phyloP scores from a whole-genome alignment of 805 yeast species.

The Debaryomyces tyrocola region DNA sequence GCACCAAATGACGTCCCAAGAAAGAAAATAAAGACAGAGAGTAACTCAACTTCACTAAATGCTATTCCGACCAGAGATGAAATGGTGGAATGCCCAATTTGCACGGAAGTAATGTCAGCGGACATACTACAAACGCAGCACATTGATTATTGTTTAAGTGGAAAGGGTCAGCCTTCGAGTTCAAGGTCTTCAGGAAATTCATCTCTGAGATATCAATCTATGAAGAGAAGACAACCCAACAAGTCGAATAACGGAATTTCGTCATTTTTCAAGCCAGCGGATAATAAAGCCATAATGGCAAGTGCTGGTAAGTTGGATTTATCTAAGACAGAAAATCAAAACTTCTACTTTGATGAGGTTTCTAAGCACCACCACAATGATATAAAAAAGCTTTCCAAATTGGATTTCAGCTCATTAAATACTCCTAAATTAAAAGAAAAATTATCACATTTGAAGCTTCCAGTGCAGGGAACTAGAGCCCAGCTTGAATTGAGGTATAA shows the following conservation, averaged over 20 bases:
- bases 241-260: conserved; percentile 20
- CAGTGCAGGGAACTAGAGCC: conserved; percentile 60
- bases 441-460: conserved; percentile 52
- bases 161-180: conserved; percentile 13
- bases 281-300: background rate
- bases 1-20: conserved; percentile 5
- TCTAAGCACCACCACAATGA: conserved; percentile 26
- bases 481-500: conserved; percentile 70
- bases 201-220: background rate
- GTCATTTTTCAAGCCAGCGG: conserved; percentile 27
- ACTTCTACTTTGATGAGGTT: conserved; percentile 32
- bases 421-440: conserved; percentile 62
- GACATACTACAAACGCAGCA: conserved; percentile 58
- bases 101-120: conserved; percentile 54
- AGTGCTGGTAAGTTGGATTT: background rate
- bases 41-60: conserved; percentile 8
- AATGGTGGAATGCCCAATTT: conserved; percentile 67
- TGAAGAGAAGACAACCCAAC: conserved; percentile 11
- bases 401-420: conserved; percentile 61
- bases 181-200: background rate
- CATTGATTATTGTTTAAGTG: conserved; percentile 58
- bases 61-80: conserved; percentile 14
- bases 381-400: conserved; percentile 52
- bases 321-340: conserved; percentile 16
- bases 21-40: background rate